Percentiles rank a stretch among this genome's conserved stretches.
phyloP scores from a whole-genome alignment of 164 flowering plant species.

The Aristolochia fimbriata region DNA sequence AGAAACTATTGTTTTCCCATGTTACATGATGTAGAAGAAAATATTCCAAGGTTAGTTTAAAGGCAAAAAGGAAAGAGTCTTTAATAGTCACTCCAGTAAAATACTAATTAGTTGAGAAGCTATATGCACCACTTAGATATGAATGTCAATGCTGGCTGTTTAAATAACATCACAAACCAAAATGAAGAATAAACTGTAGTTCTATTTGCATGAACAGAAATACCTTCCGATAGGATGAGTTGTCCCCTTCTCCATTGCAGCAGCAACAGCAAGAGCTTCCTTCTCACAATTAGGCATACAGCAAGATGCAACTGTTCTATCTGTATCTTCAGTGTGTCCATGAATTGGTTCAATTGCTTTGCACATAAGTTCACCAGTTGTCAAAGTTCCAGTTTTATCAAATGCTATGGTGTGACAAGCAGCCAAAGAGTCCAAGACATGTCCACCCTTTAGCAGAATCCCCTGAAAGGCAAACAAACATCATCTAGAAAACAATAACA shows the following conservation, averaged over 20 bases:
- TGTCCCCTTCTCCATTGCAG: slow-evolving; percentile 99
- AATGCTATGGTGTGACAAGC: slow-evolving; percentile 87
- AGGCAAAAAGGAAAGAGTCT: too few species aligned
- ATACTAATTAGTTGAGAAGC: too few species aligned
- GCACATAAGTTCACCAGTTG: slow-evolving; percentile 82
- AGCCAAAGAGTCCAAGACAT: slow-evolving; percentile 90
- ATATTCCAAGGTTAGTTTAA: too few species aligned
- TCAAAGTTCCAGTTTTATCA: slow-evolving; percentile 98
- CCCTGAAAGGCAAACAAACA: slow-evolving; percentile 40
- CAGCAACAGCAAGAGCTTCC: slow-evolving; percentile 98
- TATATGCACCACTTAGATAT: too few species aligned
- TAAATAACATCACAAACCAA: too few species aligned
- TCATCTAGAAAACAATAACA: not conserved
- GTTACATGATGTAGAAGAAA: too few species aligned
- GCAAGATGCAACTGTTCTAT: slow-evolving; percentile 34
- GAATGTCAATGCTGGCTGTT: too few species aligned
- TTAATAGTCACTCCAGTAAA: too few species aligned
- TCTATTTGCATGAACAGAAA: not conserved
- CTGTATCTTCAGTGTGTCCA: slow-evolving; percentile 41
- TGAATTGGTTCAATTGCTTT: slow-evolving; percentile 94
- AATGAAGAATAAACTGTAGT: not conserved
- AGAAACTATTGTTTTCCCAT: too few species aligned
- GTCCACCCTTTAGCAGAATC: slow-evolving; percentile 93
- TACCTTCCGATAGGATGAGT: slow-evolving; percentile 99
- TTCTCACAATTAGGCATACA: slow-evolving; percentile 89